These are phyloP conservation scores for Musa itinerans DNA, from an alignment of 176 grass and related monocot genomes.

Conservation along the genomic window DNA sequence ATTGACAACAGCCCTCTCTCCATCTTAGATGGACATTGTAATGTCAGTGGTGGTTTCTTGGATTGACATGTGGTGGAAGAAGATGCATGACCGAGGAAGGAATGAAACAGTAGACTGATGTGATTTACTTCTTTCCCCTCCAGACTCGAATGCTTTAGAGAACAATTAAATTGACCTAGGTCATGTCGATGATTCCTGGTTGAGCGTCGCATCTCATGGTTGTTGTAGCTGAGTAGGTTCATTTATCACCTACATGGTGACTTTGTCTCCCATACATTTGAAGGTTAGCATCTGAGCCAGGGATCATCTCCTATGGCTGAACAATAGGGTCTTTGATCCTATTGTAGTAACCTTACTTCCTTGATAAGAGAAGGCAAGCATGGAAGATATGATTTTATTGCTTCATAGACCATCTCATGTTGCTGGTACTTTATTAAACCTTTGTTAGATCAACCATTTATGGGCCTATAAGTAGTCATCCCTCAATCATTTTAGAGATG, in stretches of 20 bases:
- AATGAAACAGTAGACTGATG: conserved; percentile 1
- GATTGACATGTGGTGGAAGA: not conserved
- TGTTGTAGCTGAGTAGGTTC: too few species aligned
- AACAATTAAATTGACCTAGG: not conserved
- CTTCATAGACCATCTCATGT: not conserved
- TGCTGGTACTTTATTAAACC: not conserved
- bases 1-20: too few species aligned
- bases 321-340: not conserved
- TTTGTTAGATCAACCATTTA: not conserved
- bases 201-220: too few species aligned
- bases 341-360: too few species aligned
- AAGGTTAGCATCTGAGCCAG: too few species aligned
- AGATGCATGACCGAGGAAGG: not conserved
- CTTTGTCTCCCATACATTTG: too few species aligned
- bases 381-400: not conserved
- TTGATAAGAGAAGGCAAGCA: not conserved
- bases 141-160: not conserved
- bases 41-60: too few species aligned
- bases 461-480: not conserved
- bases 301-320: not conserved
- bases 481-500: conserved; percentile 3
- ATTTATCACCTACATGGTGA: too few species aligned
- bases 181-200: too few species aligned
- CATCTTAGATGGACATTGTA: too few species aligned
- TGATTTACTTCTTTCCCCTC: not conserved